phyloP scores from a whole-genome alignment of 192 early-diverging fungal genomes.

The Coemansia sp. region DNA sequence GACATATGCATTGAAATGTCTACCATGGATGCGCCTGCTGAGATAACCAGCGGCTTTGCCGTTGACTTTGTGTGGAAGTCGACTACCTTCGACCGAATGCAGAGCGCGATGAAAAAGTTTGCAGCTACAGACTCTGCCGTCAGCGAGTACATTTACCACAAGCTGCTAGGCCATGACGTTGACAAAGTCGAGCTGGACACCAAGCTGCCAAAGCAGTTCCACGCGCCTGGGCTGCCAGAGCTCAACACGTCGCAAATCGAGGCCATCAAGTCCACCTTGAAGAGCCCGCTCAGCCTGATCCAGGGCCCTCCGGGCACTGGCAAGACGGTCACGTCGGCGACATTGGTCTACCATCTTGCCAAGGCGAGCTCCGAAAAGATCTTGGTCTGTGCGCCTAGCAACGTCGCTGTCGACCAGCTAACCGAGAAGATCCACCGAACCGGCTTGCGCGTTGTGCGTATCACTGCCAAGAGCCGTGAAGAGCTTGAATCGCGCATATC shows the following conservation, averaged over 20 bases:
- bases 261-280: conserved; percentile 91
- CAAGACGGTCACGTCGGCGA: conserved; percentile 97
- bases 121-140: conserved; percentile 92
- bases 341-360: conserved; percentile 95
- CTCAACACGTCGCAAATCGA: conserved; percentile 95
- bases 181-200: conserved; percentile 74
- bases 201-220: conserved; percentile 82
- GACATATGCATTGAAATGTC: conserved; percentile 93
- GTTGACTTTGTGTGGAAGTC: conserved; percentile 99
- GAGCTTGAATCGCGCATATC: conserved; percentile 92
- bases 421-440: conserved; percentile 96
- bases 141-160: conserved; percentile 94
- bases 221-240: conserved; percentile 91
- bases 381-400: conserved; percentile 98
- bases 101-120: conserved; percentile 93
- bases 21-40: conserved; percentile 66
- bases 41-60: conserved; percentile 71
- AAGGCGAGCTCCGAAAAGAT: conserved; percentile 87
- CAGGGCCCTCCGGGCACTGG: conserved; percentile 97
- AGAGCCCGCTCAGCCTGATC: conserved; percentile 89
- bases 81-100: conserved; percentile 96
- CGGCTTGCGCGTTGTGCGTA: conserved; percentile 90
- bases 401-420: conserved; percentile 98
- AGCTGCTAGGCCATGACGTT: conserved; percentile 85
- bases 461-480: conserved; percentile 91